Conservation (phyloP, 1,284 basidiomycete species). For the Vanrija humicola region DNA sequence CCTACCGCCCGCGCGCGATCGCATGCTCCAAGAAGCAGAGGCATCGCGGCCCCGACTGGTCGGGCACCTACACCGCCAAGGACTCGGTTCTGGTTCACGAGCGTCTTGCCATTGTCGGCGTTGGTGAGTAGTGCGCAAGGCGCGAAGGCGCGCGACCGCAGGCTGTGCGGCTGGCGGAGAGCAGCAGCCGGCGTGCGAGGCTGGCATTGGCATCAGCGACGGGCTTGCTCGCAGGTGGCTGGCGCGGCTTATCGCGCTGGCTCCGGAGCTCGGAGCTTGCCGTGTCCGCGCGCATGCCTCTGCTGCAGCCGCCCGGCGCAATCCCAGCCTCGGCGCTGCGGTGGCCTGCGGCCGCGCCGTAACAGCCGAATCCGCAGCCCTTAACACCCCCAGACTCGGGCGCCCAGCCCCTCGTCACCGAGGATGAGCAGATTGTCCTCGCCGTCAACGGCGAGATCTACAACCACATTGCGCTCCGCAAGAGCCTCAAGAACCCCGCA, state of each 20-base stretch:
- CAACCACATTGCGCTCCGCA: constrained; percentile 85
- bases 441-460: constrained; percentile 99
- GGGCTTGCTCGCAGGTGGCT: too few species aligned
- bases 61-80: constrained; percentile 81
- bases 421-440: constrained; percentile 79
- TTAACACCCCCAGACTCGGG: constrained; percentile 68
- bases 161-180: not conserved
- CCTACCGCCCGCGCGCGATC: constrained; percentile 68
- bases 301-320: too few species aligned
- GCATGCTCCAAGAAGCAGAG: constrained; percentile 82
- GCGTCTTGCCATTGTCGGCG: constrained; percentile 93
- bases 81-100: constrained; percentile 80
- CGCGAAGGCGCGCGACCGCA: too few species aligned
- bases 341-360: not conserved
- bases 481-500: constrained; percentile 61
- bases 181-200: too few species aligned
- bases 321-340: too few species aligned
- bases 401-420: constrained; percentile 88
- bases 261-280: too few species aligned
- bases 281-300: too few species aligned
- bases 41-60: constrained; percentile 95
- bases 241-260: too few species aligned
- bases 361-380: not conserved
- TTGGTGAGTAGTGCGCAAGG: constrained; percentile 62
- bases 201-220: too few species aligned